These are phyloP conservation scores for Ceratonia siliqua DNA, from an alignment of 306 rosid species.

Conservation along the genomic window DNA sequence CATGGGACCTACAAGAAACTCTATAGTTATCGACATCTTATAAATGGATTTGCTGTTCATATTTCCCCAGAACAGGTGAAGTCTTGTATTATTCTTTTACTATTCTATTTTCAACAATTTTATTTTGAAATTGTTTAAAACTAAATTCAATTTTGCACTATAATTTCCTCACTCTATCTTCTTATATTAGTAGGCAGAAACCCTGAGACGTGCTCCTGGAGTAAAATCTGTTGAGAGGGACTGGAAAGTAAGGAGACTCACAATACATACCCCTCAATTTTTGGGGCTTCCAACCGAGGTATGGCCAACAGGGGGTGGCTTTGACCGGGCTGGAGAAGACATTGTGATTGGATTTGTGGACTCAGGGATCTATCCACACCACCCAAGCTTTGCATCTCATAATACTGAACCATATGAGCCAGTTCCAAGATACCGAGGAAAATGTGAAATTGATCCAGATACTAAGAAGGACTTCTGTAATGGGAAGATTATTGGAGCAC, in stretches of 20 bases:
- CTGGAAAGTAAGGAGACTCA: conserved; percentile 92
- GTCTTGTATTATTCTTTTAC: conserved; percentile 35
- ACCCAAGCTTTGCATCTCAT: conserved; percentile 81
- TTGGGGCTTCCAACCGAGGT: conserved; percentile 99
- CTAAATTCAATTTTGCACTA: conserved; percentile 39
- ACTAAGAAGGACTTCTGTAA: conserved; percentile 87
- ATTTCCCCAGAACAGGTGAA: conserved; percentile 92
- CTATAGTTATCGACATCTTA: conserved; percentile 88
- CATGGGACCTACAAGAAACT: conserved; percentile 74
- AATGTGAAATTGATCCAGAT: conserved; percentile 88
- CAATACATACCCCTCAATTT: conserved; percentile 96
- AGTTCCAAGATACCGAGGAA: conserved; percentile 80
- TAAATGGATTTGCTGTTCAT: conserved; percentile 96
- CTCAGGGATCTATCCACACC: conserved; percentile 90
- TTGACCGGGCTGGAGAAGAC: conserved; percentile 91
- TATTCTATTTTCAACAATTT: neutral
- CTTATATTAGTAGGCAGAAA: conserved; percentile 92
- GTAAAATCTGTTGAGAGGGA: conserved; percentile 91
- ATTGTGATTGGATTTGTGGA: conserved; percentile 97
- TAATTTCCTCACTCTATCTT: conserved; percentile 42
- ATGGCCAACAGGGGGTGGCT: conserved; percentile 99
- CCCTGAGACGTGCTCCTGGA: conserved; percentile 74
- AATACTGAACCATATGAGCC: conserved; percentile 85
- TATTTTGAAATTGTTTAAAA: conserved; percentile 13
- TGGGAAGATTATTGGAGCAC: conserved; percentile 98